Conservation (phyloP, 2,329 filamentous ascomycete species). For the Rhinocladiella similis region DNA sequence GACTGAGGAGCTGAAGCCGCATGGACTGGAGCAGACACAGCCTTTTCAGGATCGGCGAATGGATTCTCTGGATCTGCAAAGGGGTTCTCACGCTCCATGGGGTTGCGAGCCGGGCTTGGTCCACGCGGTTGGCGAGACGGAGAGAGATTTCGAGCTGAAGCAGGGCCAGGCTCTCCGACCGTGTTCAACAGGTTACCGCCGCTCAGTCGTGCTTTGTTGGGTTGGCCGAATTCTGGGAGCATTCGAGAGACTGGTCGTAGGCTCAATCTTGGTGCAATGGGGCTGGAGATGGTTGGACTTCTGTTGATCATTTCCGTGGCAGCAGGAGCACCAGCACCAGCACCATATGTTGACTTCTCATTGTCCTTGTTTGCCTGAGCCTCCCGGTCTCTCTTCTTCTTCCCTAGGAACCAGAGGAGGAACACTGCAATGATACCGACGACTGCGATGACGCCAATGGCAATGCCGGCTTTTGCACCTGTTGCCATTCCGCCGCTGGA, state of each 20-base stretch:
- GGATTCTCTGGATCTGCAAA: constrained; percentile 28
- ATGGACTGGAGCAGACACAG: constrained; percentile 25
- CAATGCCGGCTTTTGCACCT: constrained; percentile 74
- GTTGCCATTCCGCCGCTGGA: constrained; percentile 41
- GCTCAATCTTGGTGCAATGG: constrained; percentile 75
- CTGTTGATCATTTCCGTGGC: constrained; percentile 37
- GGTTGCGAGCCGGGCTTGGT: constrained; percentile 14
- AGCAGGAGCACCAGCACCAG: constrained; percentile 33
- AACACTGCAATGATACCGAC: constrained; percentile 67
- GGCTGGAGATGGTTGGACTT: constrained; percentile 38
- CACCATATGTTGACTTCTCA: constrained; percentile 58
- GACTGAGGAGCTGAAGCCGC: constrained; percentile 20
- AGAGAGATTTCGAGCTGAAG: constrained; percentile 9
- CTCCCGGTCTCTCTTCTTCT: constrained; percentile 63
- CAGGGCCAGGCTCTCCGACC: constrained; percentile 23
- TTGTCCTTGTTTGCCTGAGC: constrained; percentile 54
- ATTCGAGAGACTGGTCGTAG: constrained; percentile 84
- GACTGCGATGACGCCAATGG: constrained; percentile 74
- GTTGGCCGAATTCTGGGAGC: constrained; percentile 62
- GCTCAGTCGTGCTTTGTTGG: constrained; percentile 31
- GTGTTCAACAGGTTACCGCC: constrained; percentile 29
- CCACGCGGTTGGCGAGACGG: constrained; percentile 21
- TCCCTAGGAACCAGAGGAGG: constrained; percentile 71
- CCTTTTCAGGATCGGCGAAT: constrained; percentile 30
- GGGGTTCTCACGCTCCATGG: constrained; percentile 16